Conservation (phyloP, 345 rosid genomes). For the Gossypium mustelinum region DNA sequence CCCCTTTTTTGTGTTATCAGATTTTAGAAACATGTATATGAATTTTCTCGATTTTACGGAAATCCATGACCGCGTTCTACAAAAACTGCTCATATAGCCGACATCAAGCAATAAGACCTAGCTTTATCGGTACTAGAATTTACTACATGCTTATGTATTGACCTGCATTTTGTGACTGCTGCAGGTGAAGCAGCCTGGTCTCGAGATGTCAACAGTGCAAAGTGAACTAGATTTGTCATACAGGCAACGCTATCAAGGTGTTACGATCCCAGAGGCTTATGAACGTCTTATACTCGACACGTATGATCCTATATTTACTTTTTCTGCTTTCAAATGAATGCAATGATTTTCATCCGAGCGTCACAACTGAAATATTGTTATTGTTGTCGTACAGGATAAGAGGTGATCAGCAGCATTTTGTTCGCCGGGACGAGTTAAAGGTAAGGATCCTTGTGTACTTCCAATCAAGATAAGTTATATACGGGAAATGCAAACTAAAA, state of each 20-base stretch:
- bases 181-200: conserved; percentile 98
- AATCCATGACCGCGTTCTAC: neutral
- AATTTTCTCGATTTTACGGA: neutral
- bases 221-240: conserved; percentile 99
- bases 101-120: neutral
- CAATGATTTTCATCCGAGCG: neutral
- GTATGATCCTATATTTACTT: conserved; percentile 33
- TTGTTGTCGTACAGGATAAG: conserved; percentile 47
- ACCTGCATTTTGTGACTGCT: conserved; percentile 14
- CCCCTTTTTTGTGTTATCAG: neutral
- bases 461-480: neutral
- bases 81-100: neutral
- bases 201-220: conserved; percentile 90
- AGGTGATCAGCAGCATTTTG: conserved; percentile 99
- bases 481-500: neutral
- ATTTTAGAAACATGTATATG: neutral
- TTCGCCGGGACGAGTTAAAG: conserved; percentile 96
- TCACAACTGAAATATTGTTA: neutral
- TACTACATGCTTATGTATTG: neutral
- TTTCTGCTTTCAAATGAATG: conserved; percentile 1
- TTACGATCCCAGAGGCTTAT: conserved; percentile 90
- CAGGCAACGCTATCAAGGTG: conserved; percentile 80
- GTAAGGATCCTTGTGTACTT: conserved; percentile 16
- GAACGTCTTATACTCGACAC: conserved; percentile 98
- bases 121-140: neutral